Percentiles rank a stretch among this genome's conserved stretches.
Evolutionary conservation across 208 protist genomes (phyloP).

Genomic region (Leishmania tropica): DNA sequence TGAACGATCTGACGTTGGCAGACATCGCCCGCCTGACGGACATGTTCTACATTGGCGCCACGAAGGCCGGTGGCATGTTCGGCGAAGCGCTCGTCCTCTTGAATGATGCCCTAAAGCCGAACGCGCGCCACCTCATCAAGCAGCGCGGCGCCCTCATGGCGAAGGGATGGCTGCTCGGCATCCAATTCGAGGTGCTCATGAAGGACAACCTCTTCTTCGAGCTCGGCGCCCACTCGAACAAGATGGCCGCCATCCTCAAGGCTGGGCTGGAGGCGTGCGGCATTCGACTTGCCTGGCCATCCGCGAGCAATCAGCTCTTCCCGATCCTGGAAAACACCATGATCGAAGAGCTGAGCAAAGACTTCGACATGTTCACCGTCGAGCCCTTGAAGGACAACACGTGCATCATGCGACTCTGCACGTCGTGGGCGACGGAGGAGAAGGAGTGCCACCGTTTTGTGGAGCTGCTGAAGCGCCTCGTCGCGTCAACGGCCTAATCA

Average conservation of each 20-base stretch:
- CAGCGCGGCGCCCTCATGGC: constrained; percentile 56
- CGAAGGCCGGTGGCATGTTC: constrained; percentile 47
- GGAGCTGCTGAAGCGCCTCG: constrained; percentile 27
- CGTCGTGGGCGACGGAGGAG: constrained; percentile 51
- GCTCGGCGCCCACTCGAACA: constrained; percentile 44
- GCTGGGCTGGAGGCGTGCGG: constrained; percentile 43
- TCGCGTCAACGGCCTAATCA: not conserved
- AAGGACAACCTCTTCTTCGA: constrained; percentile 37
- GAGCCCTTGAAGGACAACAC: constrained; percentile 19
- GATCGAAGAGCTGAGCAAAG: constrained; percentile 13
- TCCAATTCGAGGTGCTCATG: constrained; percentile 57
- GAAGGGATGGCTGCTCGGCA: constrained; percentile 59
- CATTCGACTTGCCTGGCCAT: constrained; percentile 24
- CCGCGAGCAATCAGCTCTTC: constrained; percentile 48
- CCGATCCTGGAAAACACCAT: constrained; percentile 22
- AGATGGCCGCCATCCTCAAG: constrained; percentile 39
- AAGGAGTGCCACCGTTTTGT: constrained; percentile 51
- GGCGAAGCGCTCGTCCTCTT: constrained; percentile 51
- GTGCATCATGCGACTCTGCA: constrained; percentile 38
- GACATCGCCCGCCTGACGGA: constrained; percentile 51
- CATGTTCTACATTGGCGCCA: constrained; percentile 57
- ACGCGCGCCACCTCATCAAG: constrained; percentile 44
- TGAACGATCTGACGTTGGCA: constrained; percentile 42
- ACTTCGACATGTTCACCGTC: constrained; percentile 25
- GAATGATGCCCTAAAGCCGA: constrained; percentile 36